Conservation (phyloP, 805 yeast species). For the Sungouiozyma intestinalis region DNA sequence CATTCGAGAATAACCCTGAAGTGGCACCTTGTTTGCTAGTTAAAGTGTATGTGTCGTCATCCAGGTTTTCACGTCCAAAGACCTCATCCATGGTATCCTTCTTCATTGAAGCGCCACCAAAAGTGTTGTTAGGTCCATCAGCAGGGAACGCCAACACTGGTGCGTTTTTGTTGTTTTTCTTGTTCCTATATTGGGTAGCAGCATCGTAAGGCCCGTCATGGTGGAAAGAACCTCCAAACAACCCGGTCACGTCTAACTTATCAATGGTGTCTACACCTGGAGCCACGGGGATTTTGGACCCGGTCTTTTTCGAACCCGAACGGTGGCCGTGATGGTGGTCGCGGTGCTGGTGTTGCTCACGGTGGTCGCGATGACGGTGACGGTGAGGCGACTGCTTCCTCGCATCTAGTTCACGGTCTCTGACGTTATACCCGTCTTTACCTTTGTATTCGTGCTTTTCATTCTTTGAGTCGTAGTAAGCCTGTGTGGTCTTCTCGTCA, state of each 20-base stretch:
- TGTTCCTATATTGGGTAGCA: conserved; percentile 87
- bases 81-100: conserved; percentile 59
- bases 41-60: conserved; percentile 31
- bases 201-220: conserved; percentile 99
- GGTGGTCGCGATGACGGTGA: conserved; percentile 1
- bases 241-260: conserved; percentile 89
- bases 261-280: conserved; percentile 72
- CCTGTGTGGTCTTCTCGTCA: neutral
- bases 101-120: conserved; percentile 44
- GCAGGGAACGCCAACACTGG: conserved; percentile 96
- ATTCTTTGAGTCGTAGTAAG: neutral
- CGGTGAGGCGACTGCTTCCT: neutral
- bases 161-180: conserved; percentile 53
- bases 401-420: neutral
- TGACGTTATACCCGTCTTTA: neutral
- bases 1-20: conserved; percentile 61
- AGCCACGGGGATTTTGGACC: neutral
- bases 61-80: conserved; percentile 51
- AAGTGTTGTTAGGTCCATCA: conserved; percentile 66
- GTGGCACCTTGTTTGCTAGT: conserved; percentile 40
- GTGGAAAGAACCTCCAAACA: conserved; percentile 88
- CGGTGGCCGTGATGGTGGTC: conserved; percentile 2
- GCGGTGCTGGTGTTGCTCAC: neutral
- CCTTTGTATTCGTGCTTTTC: neutral
- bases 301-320: neutral